Base-by-base conservation (phyloP, 2,329 filamentous ascomycete species). In the Cordyceps cicadae region DNA sequence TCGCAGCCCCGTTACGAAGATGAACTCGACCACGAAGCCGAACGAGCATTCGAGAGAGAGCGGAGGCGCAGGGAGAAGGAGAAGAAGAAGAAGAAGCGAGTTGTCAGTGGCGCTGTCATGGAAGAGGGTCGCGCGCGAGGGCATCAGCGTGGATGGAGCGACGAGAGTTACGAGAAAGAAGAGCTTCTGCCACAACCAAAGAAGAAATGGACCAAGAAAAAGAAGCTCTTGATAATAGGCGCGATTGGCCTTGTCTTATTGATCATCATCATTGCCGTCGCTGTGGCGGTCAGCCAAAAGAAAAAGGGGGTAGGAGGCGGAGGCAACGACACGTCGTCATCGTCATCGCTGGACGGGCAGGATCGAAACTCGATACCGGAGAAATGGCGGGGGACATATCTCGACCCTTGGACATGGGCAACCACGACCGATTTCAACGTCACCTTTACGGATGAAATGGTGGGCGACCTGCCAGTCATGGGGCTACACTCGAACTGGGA, bases 351-450 rank as follows among this genome's bases (percentile, higher is more conserved):
- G 4, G 72, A 78, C 63, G 78, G 78, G 26, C 76, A 85, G 59
- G 79, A 81, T 57, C 76, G 79, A 29, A 75, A 76, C 64, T 81
- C 79, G 61, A 83, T 90, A 54, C 89, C 89, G 62, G 75, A 77
- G 61, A 80, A 79, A 63, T 92, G 85, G 67, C 86, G 84, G 72
- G 90, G 86, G 15, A 90, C 88, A 2, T 87, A 89, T 64, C 79
- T 96, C 21, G 92, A 99, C 69, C 94, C 94, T 0, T 96, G 91
- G 72, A 86, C 87, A 2, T 99, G 94, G 94, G 88, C 89, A 66
- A 88, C 95, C 67, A 97, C 92, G 0, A 82, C 80, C 0, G 91
- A 92, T 68, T 96, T 97, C 78, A 99, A 99, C 70, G 82, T 93
- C 63, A 97, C 94, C 0, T 99, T 95, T 71, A 99, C 94, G 0